A percentile compares a stretch with the other conserved stretches of the same genome.
These are phyloP conservation scores for Suillus clintonianus DNA, from an alignment of 768 basidiomycete genomes.

Conservation along the genomic window DNA sequence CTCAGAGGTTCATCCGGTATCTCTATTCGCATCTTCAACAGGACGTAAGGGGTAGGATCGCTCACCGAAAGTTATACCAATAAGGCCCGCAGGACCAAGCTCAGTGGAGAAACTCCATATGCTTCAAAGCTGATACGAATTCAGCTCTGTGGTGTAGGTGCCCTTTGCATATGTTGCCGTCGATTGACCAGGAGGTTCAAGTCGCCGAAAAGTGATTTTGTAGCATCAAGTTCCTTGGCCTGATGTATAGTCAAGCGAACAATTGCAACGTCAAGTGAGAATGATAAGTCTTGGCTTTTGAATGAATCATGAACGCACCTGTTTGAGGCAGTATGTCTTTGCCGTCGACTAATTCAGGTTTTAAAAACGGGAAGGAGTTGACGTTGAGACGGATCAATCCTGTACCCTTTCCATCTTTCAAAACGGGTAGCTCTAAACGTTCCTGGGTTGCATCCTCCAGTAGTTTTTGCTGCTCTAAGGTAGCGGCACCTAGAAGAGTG, in stretches of 20 bases:
- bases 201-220: constrained; percentile 68
- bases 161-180: constrained; percentile 72
- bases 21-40: constrained; percentile 29
- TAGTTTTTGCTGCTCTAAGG: constrained; percentile 76
- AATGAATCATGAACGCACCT: constrained; percentile 48
- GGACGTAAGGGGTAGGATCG: constrained; percentile 9
- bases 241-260: constrained; percentile 94
- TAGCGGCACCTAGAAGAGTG: constrained; percentile 68
- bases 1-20: constrained; percentile 33
- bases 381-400: constrained; percentile 82
- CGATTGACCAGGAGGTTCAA: constrained; percentile 84
- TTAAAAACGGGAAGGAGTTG: constrained; percentile 85
- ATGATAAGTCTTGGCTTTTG: constrained; percentile 10
- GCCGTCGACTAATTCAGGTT: constrained; percentile 63
- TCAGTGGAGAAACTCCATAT: constrained; percentile 97
- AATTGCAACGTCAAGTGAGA: constrained; percentile 69
- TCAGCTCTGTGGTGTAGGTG: constrained; percentile 78
- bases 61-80: constrained; percentile 93
- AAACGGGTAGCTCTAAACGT: constrained; percentile 57
- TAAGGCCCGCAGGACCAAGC: constrained; percentile 93
- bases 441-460: constrained; percentile 81
- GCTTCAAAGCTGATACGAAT: constrained; percentile 83
- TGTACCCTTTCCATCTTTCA: constrained; percentile 86
- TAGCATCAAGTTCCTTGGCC: constrained; percentile 88
- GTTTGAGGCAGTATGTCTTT: constrained; percentile 72